A percentile compares a stretch with the other conserved stretches of the same genome.
phyloP scores from a whole-genome alignment of 2,329 filamentous ascomycete species.

The Cladosporium sp. region DNA sequence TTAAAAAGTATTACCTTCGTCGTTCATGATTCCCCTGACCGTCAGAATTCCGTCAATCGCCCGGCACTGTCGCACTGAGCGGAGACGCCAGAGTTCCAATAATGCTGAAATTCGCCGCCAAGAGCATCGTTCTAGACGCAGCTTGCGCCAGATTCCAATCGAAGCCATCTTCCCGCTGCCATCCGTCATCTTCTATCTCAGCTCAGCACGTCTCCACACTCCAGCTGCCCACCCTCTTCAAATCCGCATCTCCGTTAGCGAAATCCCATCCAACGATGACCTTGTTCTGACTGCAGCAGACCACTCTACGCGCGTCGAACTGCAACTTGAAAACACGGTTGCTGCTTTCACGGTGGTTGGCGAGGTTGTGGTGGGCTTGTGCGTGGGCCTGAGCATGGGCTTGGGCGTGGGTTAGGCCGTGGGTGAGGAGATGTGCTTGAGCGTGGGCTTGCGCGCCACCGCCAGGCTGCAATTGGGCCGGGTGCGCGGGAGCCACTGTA shows the following conservation, averaged over 20 bases:
- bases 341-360: constrained; percentile 40
- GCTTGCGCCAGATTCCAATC: background rate
- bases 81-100: background rate
- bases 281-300: constrained; percentile 89
- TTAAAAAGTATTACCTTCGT: background rate
- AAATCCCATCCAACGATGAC: constrained; percentile 98
- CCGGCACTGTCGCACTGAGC: background rate
- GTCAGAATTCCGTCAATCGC: background rate
- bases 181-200: background rate
- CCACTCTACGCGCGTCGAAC: constrained; percentile 88
- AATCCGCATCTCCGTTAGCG: constrained; percentile 76
- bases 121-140: background rate
- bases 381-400: constrained; percentile 36
- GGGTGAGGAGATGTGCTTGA: background rate
- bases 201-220: constrained; percentile 32
- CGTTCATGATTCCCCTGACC: background rate
- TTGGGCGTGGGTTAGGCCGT: background rate
- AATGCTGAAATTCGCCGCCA: background rate
- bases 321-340: constrained; percentile 91
- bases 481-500: background rate
- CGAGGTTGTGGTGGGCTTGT: constrained; percentile 24
- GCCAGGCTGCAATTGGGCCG: background rate
- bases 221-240: constrained; percentile 38
- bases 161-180: background rate
- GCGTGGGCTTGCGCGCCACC: background rate